Percentiles rank a stretch among this genome's conserved stretches.
These are phyloP conservation scores for Globisporangium acanthophoron DNA, from an alignment of 352 stramenopile species.

Conservation along the genomic window DNA sequence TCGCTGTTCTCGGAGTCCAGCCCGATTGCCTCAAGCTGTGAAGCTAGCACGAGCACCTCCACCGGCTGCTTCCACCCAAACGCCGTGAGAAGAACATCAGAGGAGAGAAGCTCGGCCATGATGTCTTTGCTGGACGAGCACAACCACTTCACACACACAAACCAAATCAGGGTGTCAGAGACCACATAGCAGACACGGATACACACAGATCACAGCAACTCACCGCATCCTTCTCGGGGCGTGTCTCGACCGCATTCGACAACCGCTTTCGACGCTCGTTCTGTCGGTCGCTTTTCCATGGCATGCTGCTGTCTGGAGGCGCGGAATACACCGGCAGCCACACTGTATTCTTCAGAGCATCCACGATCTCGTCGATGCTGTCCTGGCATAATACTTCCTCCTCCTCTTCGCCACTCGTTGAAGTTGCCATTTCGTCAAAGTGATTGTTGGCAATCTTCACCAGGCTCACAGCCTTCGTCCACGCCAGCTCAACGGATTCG, in stretches of 20 bases:
- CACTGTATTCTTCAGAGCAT: constrained; percentile 23
- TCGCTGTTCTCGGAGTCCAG: constrained; percentile 13
- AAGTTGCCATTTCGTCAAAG: constrained; percentile 54
- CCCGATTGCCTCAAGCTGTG: constrained; percentile 49
- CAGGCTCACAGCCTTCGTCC: constrained; percentile 44
- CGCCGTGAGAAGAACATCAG: constrained; percentile 37
- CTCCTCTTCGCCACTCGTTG: constrained; percentile 7
- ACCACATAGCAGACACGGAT: neutral
- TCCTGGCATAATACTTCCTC: neutral
- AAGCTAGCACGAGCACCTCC: constrained; percentile 34
- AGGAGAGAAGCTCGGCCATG: constrained; percentile 46
- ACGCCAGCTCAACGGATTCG: constrained; percentile 18
- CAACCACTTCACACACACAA: constrained; percentile 40
- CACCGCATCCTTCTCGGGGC: constrained; percentile 56
- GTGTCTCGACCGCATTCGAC: constrained; percentile 33
- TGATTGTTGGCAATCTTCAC: constrained; percentile 70
- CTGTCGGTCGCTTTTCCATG: constrained; percentile 31
- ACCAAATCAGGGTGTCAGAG: constrained; percentile 1
- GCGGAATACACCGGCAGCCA: constrained; percentile 36
- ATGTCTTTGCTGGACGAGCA: constrained; percentile 53
- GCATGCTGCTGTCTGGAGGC: constrained; percentile 40
- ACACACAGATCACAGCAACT: constrained; percentile 9
- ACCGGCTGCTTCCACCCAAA: constrained; percentile 55
- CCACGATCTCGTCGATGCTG: constrained; percentile 24
- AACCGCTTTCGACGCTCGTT: constrained; percentile 15